phyloP scores from a whole-genome alignment of 2,329 filamentous ascomycete species.

The Magnaporthiopsis incrustans region DNA sequence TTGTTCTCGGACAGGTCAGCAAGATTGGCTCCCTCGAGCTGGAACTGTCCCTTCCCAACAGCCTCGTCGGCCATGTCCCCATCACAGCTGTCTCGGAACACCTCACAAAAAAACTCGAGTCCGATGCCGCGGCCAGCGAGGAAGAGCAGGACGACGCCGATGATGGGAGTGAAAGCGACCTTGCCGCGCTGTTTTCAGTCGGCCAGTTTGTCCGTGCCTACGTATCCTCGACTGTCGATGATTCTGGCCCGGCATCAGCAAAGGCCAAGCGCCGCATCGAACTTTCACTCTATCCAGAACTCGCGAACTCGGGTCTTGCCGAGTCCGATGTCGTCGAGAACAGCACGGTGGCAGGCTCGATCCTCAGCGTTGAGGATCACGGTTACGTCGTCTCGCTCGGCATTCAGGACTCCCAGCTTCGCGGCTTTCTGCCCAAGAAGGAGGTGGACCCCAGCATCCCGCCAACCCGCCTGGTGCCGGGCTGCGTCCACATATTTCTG shows the following conservation, averaged over 20 bases:
- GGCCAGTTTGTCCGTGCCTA: conserved; percentile 85
- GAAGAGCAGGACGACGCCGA: conserved; percentile 48
- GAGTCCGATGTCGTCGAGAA: conserved; percentile 68
- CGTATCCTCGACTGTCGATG: conserved; percentile 70
- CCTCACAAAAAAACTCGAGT: conserved; percentile 67
- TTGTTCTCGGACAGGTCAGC: conserved; percentile 80
- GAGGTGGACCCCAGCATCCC: conserved; percentile 63
- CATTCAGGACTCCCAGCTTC: conserved; percentile 56
- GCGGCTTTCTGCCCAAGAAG: conserved; percentile 78
- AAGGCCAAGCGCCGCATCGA: conserved; percentile 78
- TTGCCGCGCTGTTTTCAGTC: conserved; percentile 66
- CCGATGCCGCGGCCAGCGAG: conserved; percentile 48
- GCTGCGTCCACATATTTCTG: conserved; percentile 76
- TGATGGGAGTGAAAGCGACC: conserved; percentile 53
- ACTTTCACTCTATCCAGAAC: conserved; percentile 71
- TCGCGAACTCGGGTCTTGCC: conserved; percentile 68
- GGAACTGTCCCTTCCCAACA: conserved; percentile 81
- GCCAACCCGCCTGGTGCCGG: conserved; percentile 62
- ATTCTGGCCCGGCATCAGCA: conserved; percentile 28
- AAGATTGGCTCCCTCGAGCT: conserved; percentile 75
- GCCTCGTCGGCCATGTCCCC: conserved; percentile 80
- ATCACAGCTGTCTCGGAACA: conserved; percentile 84
- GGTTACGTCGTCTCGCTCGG: conserved; percentile 91
- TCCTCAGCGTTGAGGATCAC: conserved; percentile 90
- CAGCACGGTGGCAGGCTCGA: conserved; percentile 75